These are phyloP conservation scores for Nitzschia sp. DNA, from an alignment of 108 stramenopile genomes.

Conservation along the genomic window DNA sequence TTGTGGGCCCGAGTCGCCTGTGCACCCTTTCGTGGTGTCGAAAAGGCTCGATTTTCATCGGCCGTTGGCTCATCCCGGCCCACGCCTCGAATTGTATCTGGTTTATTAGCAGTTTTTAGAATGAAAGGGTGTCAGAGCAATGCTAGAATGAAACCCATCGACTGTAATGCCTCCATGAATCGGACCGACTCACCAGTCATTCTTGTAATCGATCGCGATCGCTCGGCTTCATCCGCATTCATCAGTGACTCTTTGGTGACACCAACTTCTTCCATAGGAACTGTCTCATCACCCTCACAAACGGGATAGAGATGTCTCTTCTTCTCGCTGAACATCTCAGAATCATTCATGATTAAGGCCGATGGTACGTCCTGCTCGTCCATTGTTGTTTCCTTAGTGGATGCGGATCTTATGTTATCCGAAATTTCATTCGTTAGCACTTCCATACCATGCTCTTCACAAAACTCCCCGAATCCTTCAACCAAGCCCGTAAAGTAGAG, in stretches of 20 bases:
- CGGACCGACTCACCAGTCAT: constrained; percentile 56
- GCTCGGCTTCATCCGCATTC: constrained; percentile 47
- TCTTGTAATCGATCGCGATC: constrained; percentile 57
- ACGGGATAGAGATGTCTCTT: constrained; percentile 3
- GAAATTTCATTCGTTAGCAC: constrained; percentile 72
- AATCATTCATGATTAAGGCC: background rate
- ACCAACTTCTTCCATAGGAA: constrained; percentile 30
- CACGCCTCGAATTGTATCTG: constrained; percentile 58
- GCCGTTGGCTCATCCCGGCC: constrained; percentile 29
- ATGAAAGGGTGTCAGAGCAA: background rate
- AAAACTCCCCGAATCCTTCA: constrained; percentile 81
- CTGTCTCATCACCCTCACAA: constrained; percentile 3
- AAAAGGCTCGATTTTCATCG: constrained; percentile 7
- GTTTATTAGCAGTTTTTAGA: too few species aligned
- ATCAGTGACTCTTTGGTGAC: constrained; percentile 41
- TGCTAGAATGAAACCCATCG: background rate
- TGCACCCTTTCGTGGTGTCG: background rate
- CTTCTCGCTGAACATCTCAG: background rate
- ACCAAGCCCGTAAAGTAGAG: constrained; percentile 87
- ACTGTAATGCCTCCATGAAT: background rate
- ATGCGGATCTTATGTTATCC: constrained; percentile 6
- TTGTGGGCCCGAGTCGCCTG: constrained; percentile 29
- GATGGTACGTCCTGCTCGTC: background rate
- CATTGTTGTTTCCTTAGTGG: background rate
- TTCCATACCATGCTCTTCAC: constrained; percentile 82